Base-by-base conservation (phyloP, 31 red algal species). In the Endocladia muricata region DNA sequence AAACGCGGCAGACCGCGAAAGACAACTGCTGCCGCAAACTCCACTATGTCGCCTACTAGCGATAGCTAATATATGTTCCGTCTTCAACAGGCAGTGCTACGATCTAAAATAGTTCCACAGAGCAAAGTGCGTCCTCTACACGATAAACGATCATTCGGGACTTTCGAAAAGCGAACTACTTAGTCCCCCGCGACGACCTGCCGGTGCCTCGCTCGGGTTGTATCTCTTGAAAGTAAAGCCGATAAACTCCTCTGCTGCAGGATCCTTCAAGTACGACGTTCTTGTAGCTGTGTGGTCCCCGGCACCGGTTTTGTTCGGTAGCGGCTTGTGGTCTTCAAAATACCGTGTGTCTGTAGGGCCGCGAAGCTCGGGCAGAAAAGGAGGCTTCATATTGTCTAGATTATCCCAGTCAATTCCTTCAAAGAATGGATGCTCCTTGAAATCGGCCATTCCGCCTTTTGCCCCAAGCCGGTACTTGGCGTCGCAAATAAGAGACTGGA, bases 381-480 rank as follows among this genome's bases (percentile, higher is more conserved):
- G 97, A 31, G 93, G 81, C 36, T 90, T 86, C 65, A 77, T 81
- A 1, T 57, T 35, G 47, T 38, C 25, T 41, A 99, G 64, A 15
- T 83, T 79, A 29, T 99, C 85, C 92, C 92, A 99, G 33, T 95
- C 85, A 8, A 99, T 70, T 35, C 93, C 93, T 72, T 82, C 71
- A 49, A 96, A 99, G 76, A 96, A 99, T 1, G 97, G 97, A 56
- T 99, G 97, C 56, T 93, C 68, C 28, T 72, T 51, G 56, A 97
- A 93, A 37, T 99, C 97, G 25, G 91, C 97, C 3, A 93, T 79
- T 26, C 93, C 93, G n/a, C 61, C 49, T 54, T 81, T 75, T 23
- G 82, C 69, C 28, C 97, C 97, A 7, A 95, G 65, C 38, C 97
- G 69, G 60, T 96, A 74, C 63, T 99, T 86, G 7, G 97, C 78